Percentiles rank a stretch among this genome's conserved stretches.
Evolutionary conservation across 768 basidiomycete species (phyloP).

Genomic region (Hirschioporus abietinus): DNA sequence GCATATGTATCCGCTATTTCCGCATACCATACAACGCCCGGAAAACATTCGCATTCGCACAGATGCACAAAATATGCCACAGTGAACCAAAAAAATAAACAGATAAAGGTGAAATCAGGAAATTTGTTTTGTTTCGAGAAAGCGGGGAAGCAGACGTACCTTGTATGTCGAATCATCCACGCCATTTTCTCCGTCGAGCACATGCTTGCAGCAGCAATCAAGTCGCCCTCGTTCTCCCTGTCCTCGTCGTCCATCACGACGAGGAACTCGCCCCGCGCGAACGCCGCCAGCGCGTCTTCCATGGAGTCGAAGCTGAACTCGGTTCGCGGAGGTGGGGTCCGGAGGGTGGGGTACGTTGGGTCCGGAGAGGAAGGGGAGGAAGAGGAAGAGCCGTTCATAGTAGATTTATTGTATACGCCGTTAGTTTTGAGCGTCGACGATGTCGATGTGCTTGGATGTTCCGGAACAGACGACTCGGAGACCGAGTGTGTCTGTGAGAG

Average conservation of each 20-base stretch:
- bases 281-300: constrained; percentile 72
- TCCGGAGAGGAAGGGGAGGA: neutral
- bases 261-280: constrained; percentile 79
- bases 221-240: constrained; percentile 95
- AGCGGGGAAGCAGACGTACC: constrained; percentile 43
- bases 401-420: neutral
- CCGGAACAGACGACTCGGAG: no score
- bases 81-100: neutral
- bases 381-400: neutral
- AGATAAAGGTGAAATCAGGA: neutral
- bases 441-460: neutral
- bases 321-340: constrained; percentile 17
- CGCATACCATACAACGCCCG: no score
- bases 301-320: constrained; percentile 73
- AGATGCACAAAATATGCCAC: no score
- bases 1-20: constrained; percentile 85
- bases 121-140: neutral
- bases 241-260: constrained; percentile 97
- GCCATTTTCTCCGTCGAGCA: constrained; percentile 98
- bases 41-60: no score
- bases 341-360: constrained; percentile 2
- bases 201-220: constrained; percentile 80
- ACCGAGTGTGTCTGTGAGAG: neutral
- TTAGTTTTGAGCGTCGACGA: neutral
- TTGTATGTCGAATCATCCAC: constrained; percentile 96